Percentiles rank a stretch among this genome's conserved stretches.
phyloP scores from a whole-genome alignment of 768 basidiomycete genomes.

The Asterophora lycoperdoides region DNA sequence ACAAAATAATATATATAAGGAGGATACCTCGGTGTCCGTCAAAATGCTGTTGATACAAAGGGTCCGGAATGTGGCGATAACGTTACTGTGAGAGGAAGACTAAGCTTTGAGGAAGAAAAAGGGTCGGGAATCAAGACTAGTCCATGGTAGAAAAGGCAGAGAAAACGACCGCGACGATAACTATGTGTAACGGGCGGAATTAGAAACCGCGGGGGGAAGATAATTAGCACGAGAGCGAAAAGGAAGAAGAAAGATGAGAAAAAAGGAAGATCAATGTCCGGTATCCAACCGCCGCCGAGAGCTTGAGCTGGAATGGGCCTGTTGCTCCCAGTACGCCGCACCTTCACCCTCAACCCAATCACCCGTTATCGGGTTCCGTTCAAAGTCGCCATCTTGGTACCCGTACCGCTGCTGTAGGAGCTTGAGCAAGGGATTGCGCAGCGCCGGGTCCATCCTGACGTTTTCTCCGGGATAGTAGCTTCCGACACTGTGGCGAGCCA shows the following conservation, averaged over 20 bases:
- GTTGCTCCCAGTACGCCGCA: constrained; percentile 58
- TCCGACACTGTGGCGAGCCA: constrained; percentile 74
- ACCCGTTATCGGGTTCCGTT: constrained; percentile 59
- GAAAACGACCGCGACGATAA: constrained; percentile 11
- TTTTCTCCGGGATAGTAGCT: constrained; percentile 80
- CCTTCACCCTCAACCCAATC: constrained; percentile 70
- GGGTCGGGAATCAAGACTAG: not conserved
- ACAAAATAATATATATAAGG: constrained; percentile 2
- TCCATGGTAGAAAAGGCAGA: not conserved
- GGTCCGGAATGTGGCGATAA: not conserved
- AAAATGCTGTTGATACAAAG: constrained; percentile 14
- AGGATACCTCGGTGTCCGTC: not conserved
- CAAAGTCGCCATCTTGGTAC: constrained; percentile 85
- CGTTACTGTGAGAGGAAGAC: not conserved
- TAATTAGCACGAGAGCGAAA: not conserved
- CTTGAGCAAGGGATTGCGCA: constrained; percentile 75
- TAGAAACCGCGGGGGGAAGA: constrained; percentile 1
- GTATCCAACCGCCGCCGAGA: constrained; percentile 32
- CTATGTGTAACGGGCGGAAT: constrained; percentile 19
- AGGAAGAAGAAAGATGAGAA: constrained; percentile 3
- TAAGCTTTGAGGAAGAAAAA: constrained; percentile 1
- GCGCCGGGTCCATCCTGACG: constrained; percentile 85
- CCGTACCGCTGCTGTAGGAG: constrained; percentile 68
- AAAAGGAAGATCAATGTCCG: constrained; percentile 18
- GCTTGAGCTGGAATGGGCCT: constrained; percentile 32